Conservation (phyloP, 257 asterid species). For the Capsicum baccatum region DNA sequence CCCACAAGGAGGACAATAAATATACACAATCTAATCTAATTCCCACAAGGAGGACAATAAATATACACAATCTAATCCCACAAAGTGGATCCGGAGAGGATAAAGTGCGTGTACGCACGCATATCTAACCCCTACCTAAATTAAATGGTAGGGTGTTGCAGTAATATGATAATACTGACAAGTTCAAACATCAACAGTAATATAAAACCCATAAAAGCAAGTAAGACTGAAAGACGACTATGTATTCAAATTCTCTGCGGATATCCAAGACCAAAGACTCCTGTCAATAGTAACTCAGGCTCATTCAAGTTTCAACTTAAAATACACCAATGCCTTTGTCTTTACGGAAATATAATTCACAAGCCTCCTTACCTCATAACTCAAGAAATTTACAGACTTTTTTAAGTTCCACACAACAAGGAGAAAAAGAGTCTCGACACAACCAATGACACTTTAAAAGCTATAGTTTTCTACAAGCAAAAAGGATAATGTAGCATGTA, state of each 20-base stretch:
- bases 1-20: too few species aligned
- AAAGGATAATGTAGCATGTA: background rate
- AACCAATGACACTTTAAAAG: slow-evolving; percentile 22
- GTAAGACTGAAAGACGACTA: background rate
- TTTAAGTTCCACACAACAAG: slow-evolving; percentile 17
- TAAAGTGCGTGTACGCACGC: background rate
- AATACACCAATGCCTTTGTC: slow-evolving; percentile 9
- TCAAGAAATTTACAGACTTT: slow-evolving; percentile 31
- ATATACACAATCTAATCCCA: background rate
- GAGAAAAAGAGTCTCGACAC: slow-evolving; percentile 23
- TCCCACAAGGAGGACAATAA: too few species aligned
- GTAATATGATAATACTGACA: background rate
- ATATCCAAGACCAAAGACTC: background rate
- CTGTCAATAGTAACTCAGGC: background rate
- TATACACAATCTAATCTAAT: too few species aligned
- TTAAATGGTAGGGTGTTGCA: background rate
- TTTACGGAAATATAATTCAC: slow-evolving; percentile 24
- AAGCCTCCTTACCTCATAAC: slow-evolving; percentile 22
- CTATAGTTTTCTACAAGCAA: slow-evolving; percentile 15
- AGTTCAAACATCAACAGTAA: background rate
- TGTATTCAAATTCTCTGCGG: background rate
- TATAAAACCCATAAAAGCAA: background rate
- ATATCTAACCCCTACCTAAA: background rate
- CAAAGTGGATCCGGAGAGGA: background rate
- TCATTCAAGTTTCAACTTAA: slow-evolving; percentile 16